Percentiles rank a stretch among this genome's conserved stretches.
phyloP scores from a whole-genome alignment of 805 yeast genomes.

The Tetrapisispora iriomotensis region DNA sequence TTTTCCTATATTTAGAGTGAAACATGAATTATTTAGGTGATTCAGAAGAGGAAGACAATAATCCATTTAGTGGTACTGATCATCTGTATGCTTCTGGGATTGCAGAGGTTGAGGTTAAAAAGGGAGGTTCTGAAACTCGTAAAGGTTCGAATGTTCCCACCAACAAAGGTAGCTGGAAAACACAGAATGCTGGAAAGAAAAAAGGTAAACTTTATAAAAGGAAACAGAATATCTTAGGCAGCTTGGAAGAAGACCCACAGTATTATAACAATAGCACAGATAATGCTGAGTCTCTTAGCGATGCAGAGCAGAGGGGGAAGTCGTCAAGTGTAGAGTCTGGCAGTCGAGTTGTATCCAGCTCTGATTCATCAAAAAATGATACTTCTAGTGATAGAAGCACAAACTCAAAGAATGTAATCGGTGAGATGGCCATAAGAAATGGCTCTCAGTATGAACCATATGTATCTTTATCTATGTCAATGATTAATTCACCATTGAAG shows the following conservation, averaged over 20 bases:
- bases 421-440: too few relatives aligned
- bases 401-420: too few relatives aligned
- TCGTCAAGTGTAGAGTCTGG: neutral
- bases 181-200: neutral
- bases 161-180: neutral
- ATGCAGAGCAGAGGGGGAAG: neutral
- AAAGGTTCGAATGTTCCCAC: neutral
- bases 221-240: neutral
- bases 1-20: too few relatives aligned
- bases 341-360: neutral
- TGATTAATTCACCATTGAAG: constrained; percentile 9
- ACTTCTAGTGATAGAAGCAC: neutral
- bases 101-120: constrained; percentile 11
- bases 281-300: neutral
- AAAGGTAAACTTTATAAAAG: neutral
- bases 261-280: neutral
- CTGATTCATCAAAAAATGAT: neutral
- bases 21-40: constrained; percentile 15
- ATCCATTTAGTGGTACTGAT: constrained; percentile 31
- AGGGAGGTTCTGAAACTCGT: neutral
- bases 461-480: constrained; percentile 22
- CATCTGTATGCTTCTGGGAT: constrained; percentile 32
- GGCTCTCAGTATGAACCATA: constrained; percentile 14
- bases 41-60: constrained; percentile 31
- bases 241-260: neutral